Conservation (phyloP, 768 basidiomycete genomes). For the Mycena indigotica region DNA sequence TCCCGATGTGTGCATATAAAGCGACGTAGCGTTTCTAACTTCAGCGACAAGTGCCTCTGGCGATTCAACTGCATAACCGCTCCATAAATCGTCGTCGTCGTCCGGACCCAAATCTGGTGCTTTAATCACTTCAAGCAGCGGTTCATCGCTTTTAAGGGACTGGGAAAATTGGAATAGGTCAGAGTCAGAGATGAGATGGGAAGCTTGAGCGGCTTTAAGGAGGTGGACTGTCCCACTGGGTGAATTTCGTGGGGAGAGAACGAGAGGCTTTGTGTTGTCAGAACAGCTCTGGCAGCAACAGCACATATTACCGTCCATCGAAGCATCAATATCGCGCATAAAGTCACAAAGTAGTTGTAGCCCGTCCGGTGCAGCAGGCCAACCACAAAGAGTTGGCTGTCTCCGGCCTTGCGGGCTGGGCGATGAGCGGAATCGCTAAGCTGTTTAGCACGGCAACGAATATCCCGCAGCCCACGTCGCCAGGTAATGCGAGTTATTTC, state of each 20-base stretch:
- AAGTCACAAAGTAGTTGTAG: conserved; percentile 8
- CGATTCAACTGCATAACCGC: background rate
- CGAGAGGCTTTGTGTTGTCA: background rate
- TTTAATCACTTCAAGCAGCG: background rate
- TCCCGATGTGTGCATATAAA: conserved; percentile 10
- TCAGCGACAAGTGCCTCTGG: conserved; percentile 1
- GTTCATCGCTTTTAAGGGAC: background rate
- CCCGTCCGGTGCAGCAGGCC: conserved; percentile 7
- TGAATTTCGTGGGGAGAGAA: conserved; percentile 14
- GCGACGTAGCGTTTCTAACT: background rate
- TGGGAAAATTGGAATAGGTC: background rate
- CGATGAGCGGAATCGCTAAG: background rate
- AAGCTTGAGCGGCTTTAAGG: background rate
- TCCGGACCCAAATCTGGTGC: background rate
- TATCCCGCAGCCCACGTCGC: conserved; percentile 1
- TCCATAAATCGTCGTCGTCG: background rate
- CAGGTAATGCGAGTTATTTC: conserved; percentile 1
- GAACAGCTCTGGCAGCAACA: too few relatives aligned
- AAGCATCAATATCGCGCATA: conserved; percentile 9
- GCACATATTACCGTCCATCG: conserved; percentile 5
- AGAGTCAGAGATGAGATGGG: conserved; percentile 5
- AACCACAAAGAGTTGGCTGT: background rate
- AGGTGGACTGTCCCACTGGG: conserved; percentile 4
- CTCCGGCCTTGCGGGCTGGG: conserved; percentile 4
- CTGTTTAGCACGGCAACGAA: conserved; percentile 5